Evolutionary conservation across 2,329 filamentous ascomycete species (phyloP).

Genomic region (Tolypocladium amazonense): DNA sequence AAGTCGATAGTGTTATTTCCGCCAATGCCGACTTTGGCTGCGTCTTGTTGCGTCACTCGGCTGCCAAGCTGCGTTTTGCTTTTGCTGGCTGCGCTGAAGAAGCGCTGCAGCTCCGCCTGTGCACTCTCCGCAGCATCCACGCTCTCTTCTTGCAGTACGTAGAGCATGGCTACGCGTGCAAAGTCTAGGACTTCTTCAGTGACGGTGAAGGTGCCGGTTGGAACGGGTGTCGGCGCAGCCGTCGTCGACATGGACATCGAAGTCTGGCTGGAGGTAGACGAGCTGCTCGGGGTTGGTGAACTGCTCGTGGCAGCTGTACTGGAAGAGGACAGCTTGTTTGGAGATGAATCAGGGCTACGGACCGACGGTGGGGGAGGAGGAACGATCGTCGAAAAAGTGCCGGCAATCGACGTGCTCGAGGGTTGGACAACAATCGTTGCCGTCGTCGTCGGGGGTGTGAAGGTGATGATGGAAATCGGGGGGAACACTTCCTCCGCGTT

Average conservation of each 20-base stretch:
- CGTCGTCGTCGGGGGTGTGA: neutral
- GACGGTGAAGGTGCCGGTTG: conserved; percentile 28
- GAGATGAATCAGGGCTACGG: neutral
- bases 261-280: neutral
- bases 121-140: conserved; percentile 40
- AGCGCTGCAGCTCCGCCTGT: conserved; percentile 41
- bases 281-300: neutral
- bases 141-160: conserved; percentile 45
- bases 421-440: neutral
- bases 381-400: neutral
- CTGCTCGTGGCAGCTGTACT: neutral
- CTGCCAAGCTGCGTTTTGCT: conserved; percentile 13
- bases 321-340: neutral
- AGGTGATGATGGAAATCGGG: conserved; percentile 2
- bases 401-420: neutral
- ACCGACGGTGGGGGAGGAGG: neutral
- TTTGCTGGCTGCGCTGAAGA: conserved; percentile 34
- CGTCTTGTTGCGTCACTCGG: conserved; percentile 27
- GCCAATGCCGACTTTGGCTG: conserved; percentile 30
- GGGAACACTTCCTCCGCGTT: conserved; percentile 3
- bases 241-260: neutral
- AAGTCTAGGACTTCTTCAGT: conserved; percentile 52
- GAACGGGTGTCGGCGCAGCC: neutral
- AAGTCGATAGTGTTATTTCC: conserved; percentile 38
- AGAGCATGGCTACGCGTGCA: conserved; percentile 50